These are phyloP conservation scores for Plantago coronopus DNA, from an alignment of 305 asterid genomes.

Conservation along the genomic window DNA sequence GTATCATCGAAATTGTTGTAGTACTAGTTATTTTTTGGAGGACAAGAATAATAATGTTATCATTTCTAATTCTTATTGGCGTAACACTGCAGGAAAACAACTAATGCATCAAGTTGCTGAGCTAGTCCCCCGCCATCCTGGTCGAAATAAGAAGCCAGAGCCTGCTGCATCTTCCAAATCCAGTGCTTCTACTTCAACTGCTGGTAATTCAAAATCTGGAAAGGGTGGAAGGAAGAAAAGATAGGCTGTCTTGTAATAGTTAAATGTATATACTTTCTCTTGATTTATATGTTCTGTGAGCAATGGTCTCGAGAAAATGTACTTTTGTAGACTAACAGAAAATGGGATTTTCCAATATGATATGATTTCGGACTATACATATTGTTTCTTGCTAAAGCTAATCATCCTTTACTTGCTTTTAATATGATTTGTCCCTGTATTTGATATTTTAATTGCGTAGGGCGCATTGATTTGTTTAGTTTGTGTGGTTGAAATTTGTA, in stretches of 20 bases:
- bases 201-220: conserved; percentile 63
- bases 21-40: background rate
- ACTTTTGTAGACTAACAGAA: background rate
- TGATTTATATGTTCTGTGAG: no score
- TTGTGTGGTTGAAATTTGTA: no score
- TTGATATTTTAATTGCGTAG: no score
- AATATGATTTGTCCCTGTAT: no score
- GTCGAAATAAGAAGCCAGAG: conserved; percentile 75
- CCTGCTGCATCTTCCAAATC: conserved; percentile 23
- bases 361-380: no score
- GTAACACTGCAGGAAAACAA: conserved; percentile 55
- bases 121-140: conserved; percentile 82
- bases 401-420: no score
- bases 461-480: no score
- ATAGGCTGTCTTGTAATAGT: conserved; percentile 26
- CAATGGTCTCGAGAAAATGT: no score
- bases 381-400: no score
- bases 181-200: conserved; percentile 35
- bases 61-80: conserved; percentile 9
- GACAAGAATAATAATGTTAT: no score
- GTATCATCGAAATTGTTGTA: background rate
- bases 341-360: background rate
- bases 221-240: conserved; percentile 83
- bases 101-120: conserved; percentile 76
- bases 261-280: background rate